Evolutionary conservation across 805 yeast genomes (phyloP).

Genomic region (Yamadazyma insecticola): DNA sequence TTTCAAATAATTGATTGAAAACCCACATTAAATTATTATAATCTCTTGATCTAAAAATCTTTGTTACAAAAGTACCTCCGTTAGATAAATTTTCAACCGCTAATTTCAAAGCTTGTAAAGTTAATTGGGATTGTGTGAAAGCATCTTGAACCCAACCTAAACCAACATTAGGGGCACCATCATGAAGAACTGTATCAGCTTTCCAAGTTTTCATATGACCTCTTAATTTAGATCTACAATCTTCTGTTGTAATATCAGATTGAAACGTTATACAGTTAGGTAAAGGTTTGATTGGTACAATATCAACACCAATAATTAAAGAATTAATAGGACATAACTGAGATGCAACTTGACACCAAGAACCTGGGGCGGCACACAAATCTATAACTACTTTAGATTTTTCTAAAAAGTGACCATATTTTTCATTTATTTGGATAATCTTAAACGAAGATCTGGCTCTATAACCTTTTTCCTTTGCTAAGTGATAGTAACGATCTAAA

Average conservation of each 20-base stretch:
- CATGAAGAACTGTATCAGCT: conserved; percentile 96
- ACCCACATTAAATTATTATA: conserved; percentile 97
- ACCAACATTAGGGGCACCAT: conserved; percentile 99
- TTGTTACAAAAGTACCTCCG: conserved; percentile 95
- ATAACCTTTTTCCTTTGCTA: conserved; percentile 97
- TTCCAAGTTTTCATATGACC: conserved; percentile 99
- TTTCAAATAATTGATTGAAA: conserved; percentile 90
- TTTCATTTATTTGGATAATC: conserved; percentile 90
- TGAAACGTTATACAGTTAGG: conserved; percentile 94
- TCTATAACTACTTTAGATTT: conserved; percentile 95
- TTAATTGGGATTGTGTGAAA: conserved; percentile 93
- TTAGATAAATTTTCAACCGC: conserved; percentile 90
- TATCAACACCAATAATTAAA: conserved; percentile 96
- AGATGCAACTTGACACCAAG: conserved; percentile 99
- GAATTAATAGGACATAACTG: conserved; percentile 90
- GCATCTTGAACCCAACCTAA: conserved; percentile 99
- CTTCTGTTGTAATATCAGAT: conserved; percentile 96
- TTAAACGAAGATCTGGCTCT: conserved; percentile 99
- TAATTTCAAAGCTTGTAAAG: conserved; percentile 85
- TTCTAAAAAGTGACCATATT: conserved; percentile 91
- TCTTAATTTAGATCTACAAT: conserved; percentile 89
- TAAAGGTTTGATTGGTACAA: conserved; percentile 94
- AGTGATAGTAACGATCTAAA: conserved; percentile 92
- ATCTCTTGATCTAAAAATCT: conserved; percentile 97
- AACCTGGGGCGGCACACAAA: conserved; percentile 90